Evolutionary conservation across 768 basidiomycete genomes (phyloP).

Genomic region (Amanita inopinata): DNA sequence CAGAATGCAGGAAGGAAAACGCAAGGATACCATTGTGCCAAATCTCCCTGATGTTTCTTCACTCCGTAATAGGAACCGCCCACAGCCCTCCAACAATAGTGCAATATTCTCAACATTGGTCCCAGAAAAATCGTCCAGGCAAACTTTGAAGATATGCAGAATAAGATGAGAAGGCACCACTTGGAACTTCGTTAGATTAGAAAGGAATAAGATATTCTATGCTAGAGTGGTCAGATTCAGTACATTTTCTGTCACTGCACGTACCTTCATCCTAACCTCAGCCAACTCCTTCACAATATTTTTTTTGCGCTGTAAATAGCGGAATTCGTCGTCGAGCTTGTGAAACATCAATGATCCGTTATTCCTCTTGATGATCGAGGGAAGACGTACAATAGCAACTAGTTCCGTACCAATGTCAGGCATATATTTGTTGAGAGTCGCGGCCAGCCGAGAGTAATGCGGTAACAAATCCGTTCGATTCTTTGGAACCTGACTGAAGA

Average conservation of each 20-base stretch:
- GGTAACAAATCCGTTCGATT: slow-evolving; percentile 85
- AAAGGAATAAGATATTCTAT: slow-evolving; percentile 82
- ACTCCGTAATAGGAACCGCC: slow-evolving; percentile 79
- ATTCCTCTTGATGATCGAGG: neutral
- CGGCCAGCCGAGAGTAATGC: slow-evolving; percentile 85
- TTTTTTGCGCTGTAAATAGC: slow-evolving; percentile 91
- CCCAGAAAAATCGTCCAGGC: slow-evolving; percentile 89
- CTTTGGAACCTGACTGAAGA: slow-evolving; percentile 75
- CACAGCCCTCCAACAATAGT: slow-evolving; percentile 86
- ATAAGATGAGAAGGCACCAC: slow-evolving; percentile 89
- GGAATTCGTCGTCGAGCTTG: slow-evolving; percentile 96
- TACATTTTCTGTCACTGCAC: no score
- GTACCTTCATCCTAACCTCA: slow-evolving; percentile 77
- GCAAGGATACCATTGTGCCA: slow-evolving; percentile 63
- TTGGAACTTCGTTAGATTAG: slow-evolving; percentile 91
- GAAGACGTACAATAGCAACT: slow-evolving; percentile 58
- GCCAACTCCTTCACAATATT: slow-evolving; percentile 85
- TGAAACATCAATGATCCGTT: slow-evolving; percentile 6
- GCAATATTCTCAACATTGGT: slow-evolving; percentile 92
- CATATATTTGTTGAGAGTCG: slow-evolving; percentile 87
- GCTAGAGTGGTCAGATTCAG: neutral
- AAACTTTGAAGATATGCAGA: slow-evolving; percentile 94
- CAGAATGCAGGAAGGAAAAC: neutral
- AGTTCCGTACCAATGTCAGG: slow-evolving; percentile 84
- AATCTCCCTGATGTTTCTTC: slow-evolving; percentile 87